Percentiles rank a stretch among this genome's conserved stretches.
Conservation (phyloP, 805 yeast species). For the Sungouiozyma ichnusensis region DNA sequence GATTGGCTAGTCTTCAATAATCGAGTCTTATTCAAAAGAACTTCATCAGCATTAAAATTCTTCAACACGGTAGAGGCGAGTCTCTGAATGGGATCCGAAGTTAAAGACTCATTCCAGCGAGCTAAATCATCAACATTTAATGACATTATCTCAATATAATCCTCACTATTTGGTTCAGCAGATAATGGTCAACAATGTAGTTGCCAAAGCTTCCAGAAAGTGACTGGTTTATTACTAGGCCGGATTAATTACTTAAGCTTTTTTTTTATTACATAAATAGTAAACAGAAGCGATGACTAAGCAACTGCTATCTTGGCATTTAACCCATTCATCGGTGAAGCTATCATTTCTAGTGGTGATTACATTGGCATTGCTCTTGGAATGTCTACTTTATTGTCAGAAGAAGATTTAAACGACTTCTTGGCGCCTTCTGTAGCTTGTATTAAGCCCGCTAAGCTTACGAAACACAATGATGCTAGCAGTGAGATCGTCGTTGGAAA, state of each 20-base stretch:
- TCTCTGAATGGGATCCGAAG: conserved; percentile 22
- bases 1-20: conserved; percentile 15
- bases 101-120: conserved; percentile 21
- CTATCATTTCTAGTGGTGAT: no score
- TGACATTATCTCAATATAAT: background rate
- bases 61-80: conserved; percentile 30
- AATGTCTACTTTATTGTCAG: conserved; percentile 84
- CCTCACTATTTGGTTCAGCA: no score
- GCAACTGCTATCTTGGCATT: background rate
- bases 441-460: conserved; percentile 60
- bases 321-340: no score
- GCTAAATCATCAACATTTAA: conserved; percentile 1
- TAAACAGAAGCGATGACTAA: conserved; percentile 5
- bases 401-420: conserved; percentile 88
- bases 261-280: no score
- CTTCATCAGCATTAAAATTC: conserved; percentile 28
- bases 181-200: no score
- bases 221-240: background rate
- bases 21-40: conserved; percentile 20
- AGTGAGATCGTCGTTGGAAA: conserved; percentile 59
- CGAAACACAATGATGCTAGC: conserved; percentile 11
- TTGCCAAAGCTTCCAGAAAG: no score
- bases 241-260: background rate
- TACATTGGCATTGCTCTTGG: no score
- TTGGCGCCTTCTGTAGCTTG: conserved; percentile 93